Conservation (phyloP, 305 asterid species). For the Petunia hybrid region DNA sequence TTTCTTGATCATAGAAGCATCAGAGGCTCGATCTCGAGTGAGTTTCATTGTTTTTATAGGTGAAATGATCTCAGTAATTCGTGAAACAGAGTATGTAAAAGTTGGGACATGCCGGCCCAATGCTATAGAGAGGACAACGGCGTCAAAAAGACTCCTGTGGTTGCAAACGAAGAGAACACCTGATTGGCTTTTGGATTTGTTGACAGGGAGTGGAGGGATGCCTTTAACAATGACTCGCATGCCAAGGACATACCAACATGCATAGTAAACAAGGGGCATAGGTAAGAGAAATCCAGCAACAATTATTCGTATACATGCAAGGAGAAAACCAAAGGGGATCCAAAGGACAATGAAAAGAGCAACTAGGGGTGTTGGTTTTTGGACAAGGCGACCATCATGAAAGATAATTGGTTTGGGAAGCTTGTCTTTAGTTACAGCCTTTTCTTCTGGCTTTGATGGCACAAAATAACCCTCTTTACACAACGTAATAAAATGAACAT, state of each 20-base stretch:
- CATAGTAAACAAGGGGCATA: neutral
- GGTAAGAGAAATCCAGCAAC: slow-evolving; percentile 5
- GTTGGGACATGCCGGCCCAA: slow-evolving; percentile 27
- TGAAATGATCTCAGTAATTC: slow-evolving; percentile 9
- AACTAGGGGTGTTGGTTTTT: slow-evolving; percentile 38
- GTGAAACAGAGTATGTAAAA: slow-evolving; percentile 31
- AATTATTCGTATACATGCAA: slow-evolving; percentile 20
- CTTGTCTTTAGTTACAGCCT: slow-evolving; percentile 2
- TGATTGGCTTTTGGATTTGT: neutral
- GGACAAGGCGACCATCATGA: slow-evolving; percentile 40
- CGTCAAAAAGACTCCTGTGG: slow-evolving; percentile 34
- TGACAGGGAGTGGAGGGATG: slow-evolving; percentile 1
- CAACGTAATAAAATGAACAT: slow-evolving; percentile 31
- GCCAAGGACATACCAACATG: neutral
- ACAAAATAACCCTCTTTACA: slow-evolving; percentile 40
- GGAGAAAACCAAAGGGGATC: slow-evolving; percentile 40
- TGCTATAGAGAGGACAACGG: neutral
- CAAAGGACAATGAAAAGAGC: slow-evolving; percentile 37
- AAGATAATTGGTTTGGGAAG: slow-evolving; percentile 36
- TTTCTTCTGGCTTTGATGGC: slow-evolving; percentile 14
- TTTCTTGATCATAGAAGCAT: slow-evolving; percentile 23
- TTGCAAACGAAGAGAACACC: slow-evolving; percentile 36
- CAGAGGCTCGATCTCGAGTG: slow-evolving; percentile 32
- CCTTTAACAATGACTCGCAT: slow-evolving; percentile 34
- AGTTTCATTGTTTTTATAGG: slow-evolving; percentile 25